These are phyloP conservation scores for Rosellinia necatrix DNA, from an alignment of 2,329 filamentous ascomycete genomes.

Conservation along the genomic window DNA sequence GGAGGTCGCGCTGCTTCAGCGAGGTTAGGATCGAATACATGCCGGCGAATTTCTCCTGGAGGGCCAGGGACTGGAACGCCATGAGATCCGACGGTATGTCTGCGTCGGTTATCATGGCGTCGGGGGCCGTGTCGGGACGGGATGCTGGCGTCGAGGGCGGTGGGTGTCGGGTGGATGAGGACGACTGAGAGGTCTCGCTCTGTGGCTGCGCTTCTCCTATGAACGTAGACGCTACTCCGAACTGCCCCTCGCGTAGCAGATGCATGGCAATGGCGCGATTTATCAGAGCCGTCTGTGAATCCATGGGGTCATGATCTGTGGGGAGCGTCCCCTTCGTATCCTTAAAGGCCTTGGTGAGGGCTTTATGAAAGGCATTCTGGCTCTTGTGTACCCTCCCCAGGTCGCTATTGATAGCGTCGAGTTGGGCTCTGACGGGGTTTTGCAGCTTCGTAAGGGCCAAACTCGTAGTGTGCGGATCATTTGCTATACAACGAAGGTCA, in stretches of 20 bases:
- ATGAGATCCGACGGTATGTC: conserved; percentile 54
- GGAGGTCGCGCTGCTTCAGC: conserved; percentile 73
- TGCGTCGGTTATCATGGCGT: conserved; percentile 38
- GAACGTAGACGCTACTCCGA: conserved; percentile 84
- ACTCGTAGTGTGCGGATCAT: conserved; percentile 72
- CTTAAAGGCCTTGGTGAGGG: conserved; percentile 79
- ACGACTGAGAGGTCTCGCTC: conserved; percentile 21
- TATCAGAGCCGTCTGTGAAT: conserved; percentile 74
- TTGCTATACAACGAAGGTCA: conserved; percentile 35
- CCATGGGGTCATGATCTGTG: conserved; percentile 80
- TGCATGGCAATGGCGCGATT: conserved; percentile 97
- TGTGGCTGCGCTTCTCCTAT: conserved; percentile 67
- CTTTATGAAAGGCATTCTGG: conserved; percentile 82
- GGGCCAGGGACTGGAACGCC: conserved; percentile 64
- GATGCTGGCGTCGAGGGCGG: conserved; percentile 26
- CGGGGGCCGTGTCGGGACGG: conserved; percentile 28
- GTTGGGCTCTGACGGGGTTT: conserved; percentile 78
- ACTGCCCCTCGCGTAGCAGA: conserved; percentile 90
- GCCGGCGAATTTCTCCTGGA: conserved; percentile 80
- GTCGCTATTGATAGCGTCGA: conserved; percentile 79
- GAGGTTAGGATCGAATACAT: conserved; percentile 91
- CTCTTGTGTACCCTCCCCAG: conserved; percentile 82
- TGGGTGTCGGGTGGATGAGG: conserved; percentile 30
- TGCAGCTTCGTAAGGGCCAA: conserved; percentile 83
- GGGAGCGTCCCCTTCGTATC: conserved; percentile 72